Base-by-base conservation (phyloP, 1,284 basidiomycete species). In the Pyrrhoderma noxium region DNA sequence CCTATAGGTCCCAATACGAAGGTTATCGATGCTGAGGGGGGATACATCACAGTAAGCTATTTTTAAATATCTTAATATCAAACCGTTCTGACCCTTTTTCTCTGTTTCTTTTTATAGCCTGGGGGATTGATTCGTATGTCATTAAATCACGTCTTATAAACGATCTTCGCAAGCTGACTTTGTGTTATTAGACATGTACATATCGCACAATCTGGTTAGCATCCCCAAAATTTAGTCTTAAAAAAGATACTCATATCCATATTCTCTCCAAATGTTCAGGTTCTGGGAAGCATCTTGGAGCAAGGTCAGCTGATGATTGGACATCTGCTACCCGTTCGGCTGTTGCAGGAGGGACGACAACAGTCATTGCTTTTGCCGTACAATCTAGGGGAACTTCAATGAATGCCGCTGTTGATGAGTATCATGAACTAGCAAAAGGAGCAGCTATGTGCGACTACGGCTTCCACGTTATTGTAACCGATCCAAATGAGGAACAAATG, bases 381-480 rank as follows among this genome's bases (percentile, higher is more conserved):
- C 59, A 61, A 47, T 47, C 46, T 47, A 51, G 49, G 51, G 36
- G 21, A 42, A 56, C 19, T 53, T 60, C 27, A 51, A 47, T 59
- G 25, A 51, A 57, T 31, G 35, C 55, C 42, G 51, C 58, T 27
- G 56, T 61, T 7, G 54, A 59, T 8, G 59, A 57, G 4, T 61
- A 61, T 36, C 54, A 56, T 43, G 48, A 52, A 16, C 54, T 56
- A 2, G 59, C 59, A 27, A 47, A 57, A 22, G 58, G 42, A n/a
- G 44, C 53, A 18, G 51, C 59, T 14, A 51, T 56, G 40, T 60
- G 59, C 38, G 59, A 61, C 36, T 61, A 61, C 35, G 57, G 58
- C 16, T 60, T 56, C 43, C 59, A 61, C 49, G 45, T 61, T 38
- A 61, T 61, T 39, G 53, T 60, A 38, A 57, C 59, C 14, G 53